Conservation (phyloP, 495 filamentous ascomycete genomes). For the Hyaloscypha finlandica region DNA sequence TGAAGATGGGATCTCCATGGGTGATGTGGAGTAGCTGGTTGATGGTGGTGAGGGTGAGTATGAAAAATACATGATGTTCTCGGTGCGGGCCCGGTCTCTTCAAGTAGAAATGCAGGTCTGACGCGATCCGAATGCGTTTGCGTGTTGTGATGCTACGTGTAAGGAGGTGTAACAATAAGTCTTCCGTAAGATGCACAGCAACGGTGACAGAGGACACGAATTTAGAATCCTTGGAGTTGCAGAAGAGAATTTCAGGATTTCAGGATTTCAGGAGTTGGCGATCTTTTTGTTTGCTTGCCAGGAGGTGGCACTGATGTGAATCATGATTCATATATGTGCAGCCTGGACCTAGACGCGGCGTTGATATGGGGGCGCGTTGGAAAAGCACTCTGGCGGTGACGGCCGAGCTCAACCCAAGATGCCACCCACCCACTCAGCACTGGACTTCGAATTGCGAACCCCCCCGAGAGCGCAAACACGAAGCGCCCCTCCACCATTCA, state of each 20-base stretch:
- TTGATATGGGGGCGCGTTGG: background rate
- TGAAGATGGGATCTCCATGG: slow-evolving; percentile 31
- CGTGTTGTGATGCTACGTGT: background rate
- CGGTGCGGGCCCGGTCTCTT: background rate
- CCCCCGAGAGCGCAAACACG: too few species aligned
- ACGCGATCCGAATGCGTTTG: slow-evolving; percentile 1
- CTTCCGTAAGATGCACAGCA: background rate
- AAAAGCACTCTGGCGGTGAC: background rate
- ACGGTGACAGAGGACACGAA: background rate
- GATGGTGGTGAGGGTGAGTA: slow-evolving; percentile 27
- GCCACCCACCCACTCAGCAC: too few species aligned
- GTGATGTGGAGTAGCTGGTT: slow-evolving; percentile 24
- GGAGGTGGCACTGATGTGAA: background rate
- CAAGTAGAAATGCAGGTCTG: slow-evolving; percentile 9
- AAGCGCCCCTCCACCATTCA: slow-evolving; percentile 5
- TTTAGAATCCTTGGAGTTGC: background rate
- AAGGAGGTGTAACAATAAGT: background rate
- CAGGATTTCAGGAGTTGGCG: background rate
- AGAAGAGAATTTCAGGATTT: background rate
- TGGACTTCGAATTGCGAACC: too few species aligned
- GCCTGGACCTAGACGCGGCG: too few species aligned
- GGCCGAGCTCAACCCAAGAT: too few species aligned
- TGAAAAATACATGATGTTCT: slow-evolving; percentile 27
- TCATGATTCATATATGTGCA: background rate
- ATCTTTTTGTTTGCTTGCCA: background rate